phyloP scores from a whole-genome alignment of 768 basidiomycete species.

The Leccinum subgranulosum region DNA sequence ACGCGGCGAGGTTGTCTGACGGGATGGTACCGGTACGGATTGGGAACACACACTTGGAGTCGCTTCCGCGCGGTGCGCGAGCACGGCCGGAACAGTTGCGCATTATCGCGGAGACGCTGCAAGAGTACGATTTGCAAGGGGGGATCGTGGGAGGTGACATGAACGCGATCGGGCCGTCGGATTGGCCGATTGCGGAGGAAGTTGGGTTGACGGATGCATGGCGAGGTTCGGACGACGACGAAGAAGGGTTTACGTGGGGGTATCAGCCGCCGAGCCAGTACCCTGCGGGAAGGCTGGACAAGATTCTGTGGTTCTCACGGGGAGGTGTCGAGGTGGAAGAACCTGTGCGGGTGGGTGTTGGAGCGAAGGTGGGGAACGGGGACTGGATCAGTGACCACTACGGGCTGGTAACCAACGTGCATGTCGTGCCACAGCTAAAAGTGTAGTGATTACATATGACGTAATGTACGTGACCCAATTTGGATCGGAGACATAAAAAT shows the following conservation, averaged over 20 bases:
- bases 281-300: slow-evolving; percentile 61
- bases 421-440: slow-evolving; percentile 11
- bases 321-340: slow-evolving; percentile 50
- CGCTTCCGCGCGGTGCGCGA: slow-evolving; percentile 45
- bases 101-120: slow-evolving; percentile 49
- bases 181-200: slow-evolving; percentile 39
- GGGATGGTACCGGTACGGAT: slow-evolving; percentile 51
- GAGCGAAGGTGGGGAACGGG: slow-evolving; percentile 39
- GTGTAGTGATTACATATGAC: slow-evolving; percentile 14
- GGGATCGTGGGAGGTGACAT: slow-evolving; percentile 72
- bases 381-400: slow-evolving; percentile 68
- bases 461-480: slow-evolving; percentile 15
- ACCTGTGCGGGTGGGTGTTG: slow-evolving; percentile 56
- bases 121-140: slow-evolving; percentile 44
- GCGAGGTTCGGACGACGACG: slow-evolving; percentile 41
- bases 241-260: slow-evolving; percentile 65
- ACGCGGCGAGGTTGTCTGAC: slow-evolving; percentile 31
- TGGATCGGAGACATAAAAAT: slow-evolving; percentile 34
- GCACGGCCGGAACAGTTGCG: slow-evolving; percentile 49
- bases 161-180: slow-evolving; percentile 56
- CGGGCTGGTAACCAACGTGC: slow-evolving; percentile 47
- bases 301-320: slow-evolving; percentile 54
- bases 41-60: slow-evolving; percentile 76
- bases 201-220: slow-evolving; percentile 62
- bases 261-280: slow-evolving; percentile 48